Conservation (phyloP, 306 rosid species). For the Cicer judaicum region DNA sequence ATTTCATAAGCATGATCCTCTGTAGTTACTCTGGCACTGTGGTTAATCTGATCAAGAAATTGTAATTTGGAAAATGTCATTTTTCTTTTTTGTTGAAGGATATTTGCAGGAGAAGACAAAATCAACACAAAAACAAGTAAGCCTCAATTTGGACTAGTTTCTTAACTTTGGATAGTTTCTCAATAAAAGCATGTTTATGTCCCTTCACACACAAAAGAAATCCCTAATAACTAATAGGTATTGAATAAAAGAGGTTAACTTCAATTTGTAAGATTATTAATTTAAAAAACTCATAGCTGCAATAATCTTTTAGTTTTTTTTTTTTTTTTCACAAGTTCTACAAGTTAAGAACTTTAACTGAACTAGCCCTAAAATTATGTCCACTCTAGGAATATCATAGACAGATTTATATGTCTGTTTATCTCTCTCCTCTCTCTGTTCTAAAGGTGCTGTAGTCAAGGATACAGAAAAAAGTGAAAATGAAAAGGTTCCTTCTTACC, state of each 20-base stretch:
- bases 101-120: constrained; percentile 1
- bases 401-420: constrained; percentile 4
- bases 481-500: constrained; percentile 55
- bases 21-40: constrained; percentile 71
- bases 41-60: constrained; percentile 73
- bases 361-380: not conserved
- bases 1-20: constrained; percentile 85
- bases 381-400: constrained; percentile 29
- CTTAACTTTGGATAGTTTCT: not conserved
- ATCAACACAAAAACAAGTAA: constrained; percentile 9
- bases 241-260: not conserved
- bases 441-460: constrained; percentile 19
- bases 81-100: not conserved
- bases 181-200: not conserved
- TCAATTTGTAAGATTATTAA: not conserved
- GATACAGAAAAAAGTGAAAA: constrained; percentile 34
- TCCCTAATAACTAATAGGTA: not conserved
- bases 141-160: not conserved
- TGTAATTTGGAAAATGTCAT: constrained; percentile 30
- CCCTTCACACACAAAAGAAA: not conserved
- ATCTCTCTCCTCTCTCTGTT: constrained; percentile 14
- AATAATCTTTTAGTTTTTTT: not conserved
- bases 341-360: not conserved
- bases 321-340: not conserved
- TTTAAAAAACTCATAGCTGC: not conserved